Base-by-base conservation (phyloP, 257 asterid genomes). In the Ehretia macrophylla region DNA sequence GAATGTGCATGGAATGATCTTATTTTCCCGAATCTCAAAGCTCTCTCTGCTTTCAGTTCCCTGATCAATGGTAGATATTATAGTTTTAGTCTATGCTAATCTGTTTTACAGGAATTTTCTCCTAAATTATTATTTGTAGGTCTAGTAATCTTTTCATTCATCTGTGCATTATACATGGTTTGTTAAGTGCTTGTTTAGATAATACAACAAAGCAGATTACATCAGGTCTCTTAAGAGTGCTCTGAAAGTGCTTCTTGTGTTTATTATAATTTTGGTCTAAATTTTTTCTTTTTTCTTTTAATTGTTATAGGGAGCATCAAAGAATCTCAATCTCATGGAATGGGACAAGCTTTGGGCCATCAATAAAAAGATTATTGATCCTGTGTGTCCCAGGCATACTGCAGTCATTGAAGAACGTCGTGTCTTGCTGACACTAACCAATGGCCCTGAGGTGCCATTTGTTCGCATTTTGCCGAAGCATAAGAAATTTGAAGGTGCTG, bases 291-390 rank as follows among this genome's bases (percentile, higher is more conserved):
- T 50, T n/a, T 44, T 47, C 51, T 59, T 45, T 16, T 11, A 64
- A 58, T 60, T 62, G 17, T 58, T 63, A 56, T 55, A 92, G 99
- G 99, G 99, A 73, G 97, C 99, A 58, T 92, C 99, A n/a, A 92
- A 88, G 84, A 88, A 92, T 74, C 88, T 92, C 72, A 92, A 92
- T 81, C 96, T 88, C 45, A 86, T 88, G 99, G 99, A 92, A 63
- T 92, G 99, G 99, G 97, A 88, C 75, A 92, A 92, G 74, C 87
- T 92, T 44, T 92, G 99, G 99, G 92, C 99, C 21, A 86, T 86
- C 53, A 92, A 92, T 62, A 92, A 92, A 80, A 92, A 84, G 82
- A 83, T 86, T 50, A 86, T 92, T 35, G 98, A 92, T 74, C 98
- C 95, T 17, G 90, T 92, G 17, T 88, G 97, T 70, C 97, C 98